Base-by-base conservation (phyloP, 805 yeast genomes). In the Ogataea pignaliae region DNA sequence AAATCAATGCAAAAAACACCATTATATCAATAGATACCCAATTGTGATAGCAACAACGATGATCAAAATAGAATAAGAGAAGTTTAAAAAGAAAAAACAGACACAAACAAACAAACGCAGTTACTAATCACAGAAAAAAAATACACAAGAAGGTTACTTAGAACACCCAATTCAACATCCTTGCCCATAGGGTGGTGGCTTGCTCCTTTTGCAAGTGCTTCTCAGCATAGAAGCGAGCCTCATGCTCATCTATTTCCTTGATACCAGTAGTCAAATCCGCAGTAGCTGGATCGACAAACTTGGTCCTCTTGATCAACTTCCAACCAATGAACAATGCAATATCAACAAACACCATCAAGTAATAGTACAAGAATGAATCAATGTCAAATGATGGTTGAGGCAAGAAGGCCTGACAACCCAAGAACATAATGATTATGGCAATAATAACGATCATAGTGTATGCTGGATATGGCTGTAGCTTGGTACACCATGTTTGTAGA, bases 401-500 rank as follows among this genome's bases (percentile, higher is more conserved):
- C 34, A 65, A 51, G 46, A 69, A 66, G 12, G 61, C 60, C 10
- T 67, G 53, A 52, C 61, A 67, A 38, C 66, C 63, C 41, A 63
- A 43, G 32, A 44, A 37, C 63, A 65, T 53, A 54, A 67, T 35
- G 59, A 70, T 54, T 56, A 71, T 35, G 56, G 64, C 14, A 62
- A 72, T 39, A 53, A 50, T 40, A 46, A 69, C 46, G 43, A 64
- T 16, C 51, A 45, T 54, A 34, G 54, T 43, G 21, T 48, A 44
- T 2, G 64, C 62, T 15, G 66, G 63, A 34, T 48, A 63, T 30
- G 68, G 68, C 44, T 64, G 68, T 41, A 75, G 70, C n/a, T 68
- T 61, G 10, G 66, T 59, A 47, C 68, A 64, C 76, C 78, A 75
- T 3, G 81, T 71, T 44, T 63, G 70, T 60, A 75, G 75, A 6